A percentile compares a stretch with the other conserved stretches of the same genome.
Conservation (phyloP, 805 yeast species). For the Yamadazyma sp. region DNA sequence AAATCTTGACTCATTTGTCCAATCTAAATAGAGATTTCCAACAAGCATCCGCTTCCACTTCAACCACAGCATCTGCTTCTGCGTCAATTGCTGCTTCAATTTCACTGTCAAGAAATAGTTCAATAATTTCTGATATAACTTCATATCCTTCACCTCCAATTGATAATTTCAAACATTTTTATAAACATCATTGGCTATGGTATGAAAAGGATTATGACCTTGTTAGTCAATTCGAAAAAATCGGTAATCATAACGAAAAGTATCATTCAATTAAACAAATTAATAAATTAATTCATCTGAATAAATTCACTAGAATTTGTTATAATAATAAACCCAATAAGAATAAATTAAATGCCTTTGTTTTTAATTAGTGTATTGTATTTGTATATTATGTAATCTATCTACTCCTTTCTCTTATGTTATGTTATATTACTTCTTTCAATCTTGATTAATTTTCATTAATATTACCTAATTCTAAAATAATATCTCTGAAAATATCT, state of each 20-base stretch:
- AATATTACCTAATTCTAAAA: slow-evolving; percentile 28
- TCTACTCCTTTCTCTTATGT: no score
- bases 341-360: slow-evolving; percentile 12
- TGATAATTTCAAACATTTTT: not conserved
- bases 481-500: slow-evolving; percentile 54
- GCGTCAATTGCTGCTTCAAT: no score
- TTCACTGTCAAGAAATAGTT: no score
- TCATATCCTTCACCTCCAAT: slow-evolving; percentile 7
- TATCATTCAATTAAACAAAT: slow-evolving; percentile 21
- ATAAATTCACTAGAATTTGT: slow-evolving; percentile 17
- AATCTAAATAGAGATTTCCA: slow-evolving; percentile 3
- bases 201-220: slow-evolving; percentile 26
- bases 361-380: no score
- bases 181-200: slow-evolving; percentile 24
- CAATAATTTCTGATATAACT: no score
- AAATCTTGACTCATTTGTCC: slow-evolving; percentile 9
- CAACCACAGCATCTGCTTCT: slow-evolving; percentile 2
- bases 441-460: not conserved
- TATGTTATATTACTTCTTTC: no score
- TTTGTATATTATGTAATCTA: no score
- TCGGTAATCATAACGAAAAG: slow-evolving; percentile 5
- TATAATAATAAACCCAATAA: slow-evolving; percentile 20
- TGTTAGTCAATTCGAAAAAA: slow-evolving; percentile 9
- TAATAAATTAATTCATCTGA: slow-evolving; percentile 16
- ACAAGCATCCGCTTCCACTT: not conserved